phyloP scores from a whole-genome alignment of 2,329 filamentous ascomycete genomes.

The Penicillium brasilianum region DNA sequence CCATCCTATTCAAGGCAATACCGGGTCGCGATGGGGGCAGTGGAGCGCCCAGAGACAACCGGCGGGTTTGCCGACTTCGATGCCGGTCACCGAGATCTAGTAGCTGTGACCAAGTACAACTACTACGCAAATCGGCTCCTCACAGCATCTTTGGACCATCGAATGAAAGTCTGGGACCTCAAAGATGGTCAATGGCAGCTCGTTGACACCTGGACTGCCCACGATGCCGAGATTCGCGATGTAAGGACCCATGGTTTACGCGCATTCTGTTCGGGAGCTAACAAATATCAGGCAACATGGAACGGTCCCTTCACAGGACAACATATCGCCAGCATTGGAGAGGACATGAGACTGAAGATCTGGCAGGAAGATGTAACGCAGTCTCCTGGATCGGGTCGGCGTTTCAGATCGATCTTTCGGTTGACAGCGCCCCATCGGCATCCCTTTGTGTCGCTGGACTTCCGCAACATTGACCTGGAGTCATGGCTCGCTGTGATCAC shows the following conservation, averaged over 20 bases:
- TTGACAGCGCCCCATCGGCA: conserved; percentile 69
- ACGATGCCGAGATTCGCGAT: conserved; percentile 88
- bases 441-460: conserved; percentile 77
- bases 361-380: conserved; percentile 91
- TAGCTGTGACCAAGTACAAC: conserved; percentile 87
- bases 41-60: conserved; percentile 38
- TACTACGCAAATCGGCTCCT: conserved; percentile 90
- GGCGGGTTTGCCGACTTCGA: conserved; percentile 51
- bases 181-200: conserved; percentile 76
- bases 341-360: conserved; percentile 87
- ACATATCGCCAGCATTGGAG: conserved; percentile 83
- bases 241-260: conserved; percentile 54
- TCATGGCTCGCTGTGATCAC: conserved; percentile 86
- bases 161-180: conserved; percentile 86
- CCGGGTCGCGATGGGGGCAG: conserved; percentile 27
- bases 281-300: conserved; percentile 76
- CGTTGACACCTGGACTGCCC: conserved; percentile 86
- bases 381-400: conserved; percentile 71
- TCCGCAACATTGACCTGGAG: conserved; percentile 82
- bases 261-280: conserved; percentile 12
- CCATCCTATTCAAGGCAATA: conserved; percentile 6
- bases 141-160: conserved; percentile 89
- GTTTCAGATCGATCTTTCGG: conserved; percentile 75
- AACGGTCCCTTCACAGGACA: conserved; percentile 88
- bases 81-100: conserved; percentile 63